These are phyloP conservation scores for Ophiocordyceps unilateralis DNA, from an alignment of 2,329 filamentous ascomycete genomes.

Conservation along the genomic window DNA sequence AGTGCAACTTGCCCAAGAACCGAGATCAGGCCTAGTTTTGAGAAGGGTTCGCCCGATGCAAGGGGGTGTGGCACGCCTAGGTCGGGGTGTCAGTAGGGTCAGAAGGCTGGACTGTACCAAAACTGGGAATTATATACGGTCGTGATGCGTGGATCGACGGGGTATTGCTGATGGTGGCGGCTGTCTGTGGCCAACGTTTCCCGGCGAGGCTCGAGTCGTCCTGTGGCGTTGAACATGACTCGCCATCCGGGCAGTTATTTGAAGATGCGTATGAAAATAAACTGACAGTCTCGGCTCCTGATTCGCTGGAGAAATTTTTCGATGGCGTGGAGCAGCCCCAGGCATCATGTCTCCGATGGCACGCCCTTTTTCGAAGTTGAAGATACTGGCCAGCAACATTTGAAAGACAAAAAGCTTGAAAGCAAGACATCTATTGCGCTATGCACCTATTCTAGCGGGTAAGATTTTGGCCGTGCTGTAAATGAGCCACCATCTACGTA, in stretches of 20 bases:
- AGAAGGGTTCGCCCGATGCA: too few species aligned
- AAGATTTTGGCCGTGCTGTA: too few species aligned
- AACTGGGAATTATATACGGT: background rate
- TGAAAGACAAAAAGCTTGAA: too few species aligned
- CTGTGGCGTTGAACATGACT: background rate
- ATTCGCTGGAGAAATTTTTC: too few species aligned
- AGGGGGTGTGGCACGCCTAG: background rate
- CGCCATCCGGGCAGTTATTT: background rate
- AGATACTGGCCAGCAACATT: too few species aligned
- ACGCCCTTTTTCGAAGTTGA: too few species aligned
- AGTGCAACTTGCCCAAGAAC: background rate
- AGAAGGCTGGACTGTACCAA: background rate
- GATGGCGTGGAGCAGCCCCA: too few species aligned
- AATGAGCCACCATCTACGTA: too few species aligned
- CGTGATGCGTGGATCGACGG: background rate
- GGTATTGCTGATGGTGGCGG: background rate
- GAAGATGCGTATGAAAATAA: background rate
- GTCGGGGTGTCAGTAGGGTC: background rate
- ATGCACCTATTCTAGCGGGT: too few species aligned
- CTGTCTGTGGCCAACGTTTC: background rate
- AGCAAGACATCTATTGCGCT: too few species aligned
- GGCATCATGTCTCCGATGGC: too few species aligned
- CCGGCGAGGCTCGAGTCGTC: too few species aligned
- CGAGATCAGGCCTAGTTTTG: background rate
- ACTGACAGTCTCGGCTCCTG: background rate